Conservation (phyloP, 768 basidiomycete genomes). For the Clavulina sp. region DNA sequence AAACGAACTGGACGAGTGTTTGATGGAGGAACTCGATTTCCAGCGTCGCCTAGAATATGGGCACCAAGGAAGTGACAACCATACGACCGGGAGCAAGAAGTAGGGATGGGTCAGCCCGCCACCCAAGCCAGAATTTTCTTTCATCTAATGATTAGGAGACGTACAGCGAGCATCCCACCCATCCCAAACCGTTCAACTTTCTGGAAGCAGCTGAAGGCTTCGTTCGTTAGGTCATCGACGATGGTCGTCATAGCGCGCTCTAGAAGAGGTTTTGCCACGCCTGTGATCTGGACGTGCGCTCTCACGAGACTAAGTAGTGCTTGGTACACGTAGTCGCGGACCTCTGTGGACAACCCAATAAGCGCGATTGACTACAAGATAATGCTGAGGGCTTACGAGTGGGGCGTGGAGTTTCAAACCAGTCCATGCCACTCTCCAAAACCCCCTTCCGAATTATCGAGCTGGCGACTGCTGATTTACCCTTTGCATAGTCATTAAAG, state of each 20-base stretch:
- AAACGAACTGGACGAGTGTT: conserved; percentile 77
- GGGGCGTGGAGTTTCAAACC: conserved; percentile 88
- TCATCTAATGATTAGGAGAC: conserved; percentile 16
- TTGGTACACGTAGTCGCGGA: conserved; percentile 87
- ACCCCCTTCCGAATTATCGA: conserved; percentile 63
- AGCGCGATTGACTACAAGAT: background rate
- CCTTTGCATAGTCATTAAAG: conserved; percentile 74
- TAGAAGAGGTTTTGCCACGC: conserved; percentile 59
- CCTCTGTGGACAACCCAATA: conserved; percentile 33
- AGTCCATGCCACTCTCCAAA: conserved; percentile 66
- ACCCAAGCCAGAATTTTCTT: background rate
- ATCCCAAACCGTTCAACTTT: conserved; percentile 87
- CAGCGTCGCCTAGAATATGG: conserved; percentile 59
- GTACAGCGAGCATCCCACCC: conserved; percentile 93
- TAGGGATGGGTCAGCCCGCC: background rate
- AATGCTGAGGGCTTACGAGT: conserved; percentile 36
- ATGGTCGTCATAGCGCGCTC: conserved; percentile 67
- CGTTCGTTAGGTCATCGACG: conserved; percentile 66
- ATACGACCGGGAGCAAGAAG: too few species aligned
- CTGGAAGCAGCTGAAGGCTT: conserved; percentile 71
- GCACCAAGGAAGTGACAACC: background rate
- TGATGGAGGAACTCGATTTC: conserved; percentile 99
- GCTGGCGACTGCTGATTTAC: conserved; percentile 54
- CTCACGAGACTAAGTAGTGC: conserved; percentile 75
- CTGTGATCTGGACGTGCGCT: conserved; percentile 80